phyloP scores from a whole-genome alignment of 805 yeast species.

The Starmerella bacillaris region DNA sequence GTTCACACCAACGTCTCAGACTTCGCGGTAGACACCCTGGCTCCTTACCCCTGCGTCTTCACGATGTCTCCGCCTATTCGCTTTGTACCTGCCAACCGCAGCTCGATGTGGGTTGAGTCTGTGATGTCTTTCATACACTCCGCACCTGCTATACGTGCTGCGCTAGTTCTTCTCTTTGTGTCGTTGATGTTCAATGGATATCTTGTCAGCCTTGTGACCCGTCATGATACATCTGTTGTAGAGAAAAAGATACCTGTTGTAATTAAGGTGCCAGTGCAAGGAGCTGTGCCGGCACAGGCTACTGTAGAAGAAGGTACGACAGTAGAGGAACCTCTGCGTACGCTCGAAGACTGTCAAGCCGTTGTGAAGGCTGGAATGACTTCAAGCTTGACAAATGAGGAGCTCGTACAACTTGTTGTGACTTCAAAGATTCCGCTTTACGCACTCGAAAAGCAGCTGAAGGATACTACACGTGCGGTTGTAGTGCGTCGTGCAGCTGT shows the following conservation, averaged over 20 bases:
- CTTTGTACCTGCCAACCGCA: conserved; percentile 17
- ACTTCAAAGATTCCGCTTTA: conserved; percentile 74
- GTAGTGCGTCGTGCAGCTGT: conserved; percentile 83
- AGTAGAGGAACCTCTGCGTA: conserved; percentile 8
- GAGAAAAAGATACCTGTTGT: conserved; percentile 20
- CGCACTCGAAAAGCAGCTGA: conserved; percentile 83
- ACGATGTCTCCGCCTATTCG: conserved; percentile 26
- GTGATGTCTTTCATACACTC: conserved; percentile 6
- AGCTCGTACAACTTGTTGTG: conserved; percentile 52
- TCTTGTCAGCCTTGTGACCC: conserved; percentile 45
- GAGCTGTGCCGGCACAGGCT: conserved; percentile 1
- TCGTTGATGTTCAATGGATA: conserved; percentile 71
- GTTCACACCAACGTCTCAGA: conserved; percentile 10
- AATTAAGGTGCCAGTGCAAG: conserved; percentile 12
- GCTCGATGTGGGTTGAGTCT: conserved; percentile 9
- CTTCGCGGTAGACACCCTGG: conserved; percentile 4
- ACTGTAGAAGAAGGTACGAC: not conserved
- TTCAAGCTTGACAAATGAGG: conserved; percentile 47
- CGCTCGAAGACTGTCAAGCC: conserved; percentile 43
- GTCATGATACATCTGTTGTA: conserved; percentile 27
- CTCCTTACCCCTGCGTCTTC: conserved; percentile 18
- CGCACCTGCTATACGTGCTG: conserved; percentile 22
- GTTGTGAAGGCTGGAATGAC: conserved; percentile 56
- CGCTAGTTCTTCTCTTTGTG: conserved; percentile 52
- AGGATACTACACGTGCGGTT: conserved; percentile 83